phyloP scores from a whole-genome alignment of 495 filamentous ascomycete species.

The Apiosordaria backusii region DNA sequence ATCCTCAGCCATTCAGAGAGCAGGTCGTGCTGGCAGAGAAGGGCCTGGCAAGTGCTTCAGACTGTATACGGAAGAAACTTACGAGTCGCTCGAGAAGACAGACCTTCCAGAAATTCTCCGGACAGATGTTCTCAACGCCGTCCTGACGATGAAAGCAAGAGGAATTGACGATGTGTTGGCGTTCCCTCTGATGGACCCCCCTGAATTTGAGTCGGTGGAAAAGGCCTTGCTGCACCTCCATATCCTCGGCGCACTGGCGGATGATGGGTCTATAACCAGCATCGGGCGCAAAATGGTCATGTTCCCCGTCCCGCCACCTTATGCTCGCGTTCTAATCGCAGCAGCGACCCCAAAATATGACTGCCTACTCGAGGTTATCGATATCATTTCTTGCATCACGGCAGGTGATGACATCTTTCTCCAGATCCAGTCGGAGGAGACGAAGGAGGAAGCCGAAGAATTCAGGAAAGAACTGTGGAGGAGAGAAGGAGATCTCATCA shows the following conservation, averaged over 20 bases:
- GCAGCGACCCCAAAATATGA: conserved; percentile 64
- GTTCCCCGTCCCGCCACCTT: conserved; percentile 76
- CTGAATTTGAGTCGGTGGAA: conserved; percentile 69
- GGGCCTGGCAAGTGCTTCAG: conserved; percentile 84
- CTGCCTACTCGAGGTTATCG: conserved; percentile 79
- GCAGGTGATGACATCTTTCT: conserved; percentile 83
- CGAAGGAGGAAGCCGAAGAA: conserved; percentile 68
- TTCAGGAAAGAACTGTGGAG: conserved; percentile 70
- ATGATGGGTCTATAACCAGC: conserved; percentile 67
- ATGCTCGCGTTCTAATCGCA: conserved; percentile 78
- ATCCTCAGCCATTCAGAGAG: conserved; percentile 86
- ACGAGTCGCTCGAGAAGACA: conserved; percentile 62
- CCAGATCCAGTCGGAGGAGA: conserved; percentile 75
- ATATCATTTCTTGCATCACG: conserved; percentile 84
- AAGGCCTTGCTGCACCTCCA: conserved; percentile 81
- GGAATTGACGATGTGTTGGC: conserved; percentile 76
- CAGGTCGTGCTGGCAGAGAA: conserved; percentile 91
- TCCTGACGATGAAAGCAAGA: conserved; percentile 93
- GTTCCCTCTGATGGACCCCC: conserved; percentile 84
- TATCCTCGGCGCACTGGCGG: conserved; percentile 69
- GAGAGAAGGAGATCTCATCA: conserved; percentile 86
- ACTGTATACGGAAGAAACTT: conserved; percentile 82
- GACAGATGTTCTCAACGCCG: conserved; percentile 76
- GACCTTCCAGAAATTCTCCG: conserved; percentile 88
- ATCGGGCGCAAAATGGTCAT: conserved; percentile 73